Conservation (phyloP, 192 early-diverging fungal species). For the Pecoramyces ruminantium region DNA sequence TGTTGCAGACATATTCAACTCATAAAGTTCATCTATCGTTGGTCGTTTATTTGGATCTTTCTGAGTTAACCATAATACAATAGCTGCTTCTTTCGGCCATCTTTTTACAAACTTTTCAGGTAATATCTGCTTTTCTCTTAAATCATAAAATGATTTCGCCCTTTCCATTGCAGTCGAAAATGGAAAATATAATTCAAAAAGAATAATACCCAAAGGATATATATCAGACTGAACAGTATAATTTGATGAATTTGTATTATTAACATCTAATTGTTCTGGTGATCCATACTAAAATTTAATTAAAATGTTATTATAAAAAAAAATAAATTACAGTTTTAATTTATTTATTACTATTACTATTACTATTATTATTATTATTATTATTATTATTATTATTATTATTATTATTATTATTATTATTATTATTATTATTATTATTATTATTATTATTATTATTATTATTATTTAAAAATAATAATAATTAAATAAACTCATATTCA, state of each 20-base stretch:
- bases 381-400: no score
- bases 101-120: conserved; percentile 45
- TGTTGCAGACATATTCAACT: neutral
- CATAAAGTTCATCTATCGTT: conserved; percentile 24
- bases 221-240: conserved; percentile 53
- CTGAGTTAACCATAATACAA: conserved; percentile 71
- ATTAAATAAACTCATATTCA: no score
- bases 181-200: conserved; percentile 87
- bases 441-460: no score
- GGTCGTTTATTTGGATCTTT: conserved; percentile 53
- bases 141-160: conserved; percentile 35
- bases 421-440: no score
- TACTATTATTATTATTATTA: no score
- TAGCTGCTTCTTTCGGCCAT: conserved; percentile 62
- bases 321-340: no score
- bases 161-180: conserved; percentile 86
- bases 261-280: conserved; percentile 5
- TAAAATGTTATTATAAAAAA: no score
- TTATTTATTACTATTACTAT: no score
- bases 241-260: neutral
- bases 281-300: conserved; percentile 6
- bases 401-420: no score
- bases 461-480: no score
- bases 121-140: conserved; percentile 43
- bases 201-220: conserved; percentile 87